Evolutionary conservation across 2,329 filamentous ascomycete genomes (phyloP).

Genomic region (Trichoderma pleuroti): DNA sequence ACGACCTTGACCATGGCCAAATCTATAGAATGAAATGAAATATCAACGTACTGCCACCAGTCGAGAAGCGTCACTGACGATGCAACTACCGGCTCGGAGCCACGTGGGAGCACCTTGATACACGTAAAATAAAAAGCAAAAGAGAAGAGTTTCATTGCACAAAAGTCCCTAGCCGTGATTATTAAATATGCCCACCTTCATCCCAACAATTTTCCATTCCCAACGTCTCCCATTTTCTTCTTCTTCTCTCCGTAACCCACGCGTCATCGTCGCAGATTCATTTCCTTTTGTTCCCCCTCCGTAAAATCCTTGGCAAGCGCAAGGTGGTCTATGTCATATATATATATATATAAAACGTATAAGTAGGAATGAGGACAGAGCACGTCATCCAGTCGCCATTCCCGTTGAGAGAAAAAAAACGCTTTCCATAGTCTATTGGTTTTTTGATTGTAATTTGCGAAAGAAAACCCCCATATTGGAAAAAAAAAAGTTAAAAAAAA

Average conservation of each 20-base stretch:
- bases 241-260: neutral
- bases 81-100: neutral
- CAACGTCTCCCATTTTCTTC: neutral
- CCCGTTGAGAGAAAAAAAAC: constrained; percentile 5
- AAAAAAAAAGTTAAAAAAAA: neutral
- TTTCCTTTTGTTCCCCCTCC: neutral
- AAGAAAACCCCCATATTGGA: constrained; percentile 3
- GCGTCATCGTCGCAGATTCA: neutral
- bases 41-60: neutral
- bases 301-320: neutral
- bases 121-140: neutral
- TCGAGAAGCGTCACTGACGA: neutral
- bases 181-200: neutral
- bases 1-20: neutral
- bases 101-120: neutral
- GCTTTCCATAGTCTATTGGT: constrained; percentile 20
- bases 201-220: neutral
- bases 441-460: constrained; percentile 16
- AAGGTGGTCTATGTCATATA: constrained; percentile 2
- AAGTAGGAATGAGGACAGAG: constrained; percentile 5
- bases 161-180: constrained; percentile 2
- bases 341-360: neutral
- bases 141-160: constrained; percentile 1
- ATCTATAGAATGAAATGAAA: neutral
- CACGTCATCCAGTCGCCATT: constrained; percentile 6